phyloP scores from a whole-genome alignment of 139 green algal species.

The Tetradesmus lagerheimii region DNA sequence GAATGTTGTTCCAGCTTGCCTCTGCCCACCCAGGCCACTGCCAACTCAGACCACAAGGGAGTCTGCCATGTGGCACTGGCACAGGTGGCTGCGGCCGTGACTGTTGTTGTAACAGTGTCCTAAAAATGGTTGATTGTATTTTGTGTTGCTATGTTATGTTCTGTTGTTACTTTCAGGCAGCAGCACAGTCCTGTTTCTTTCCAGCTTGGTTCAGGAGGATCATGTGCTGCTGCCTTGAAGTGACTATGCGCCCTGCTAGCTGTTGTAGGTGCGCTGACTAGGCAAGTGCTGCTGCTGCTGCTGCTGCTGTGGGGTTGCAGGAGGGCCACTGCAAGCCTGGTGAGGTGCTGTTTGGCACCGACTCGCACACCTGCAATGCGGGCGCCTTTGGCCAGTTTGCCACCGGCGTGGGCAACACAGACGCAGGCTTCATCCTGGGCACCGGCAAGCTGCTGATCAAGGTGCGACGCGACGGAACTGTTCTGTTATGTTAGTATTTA shows the following conservation, averaged over 20 bases:
- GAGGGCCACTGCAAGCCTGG: slow-evolving; percentile 89
- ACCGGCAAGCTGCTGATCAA: slow-evolving; percentile 98
- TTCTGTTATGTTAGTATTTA: background rate
- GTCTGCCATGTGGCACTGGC: slow-evolving; percentile 3
- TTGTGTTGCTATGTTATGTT: no score
- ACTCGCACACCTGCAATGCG: slow-evolving; percentile 98
- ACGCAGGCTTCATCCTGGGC: slow-evolving; percentile 97
- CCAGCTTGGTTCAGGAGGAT: no score
- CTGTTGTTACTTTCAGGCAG: no score
- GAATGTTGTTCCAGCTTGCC: no score
- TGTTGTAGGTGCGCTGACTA: background rate
- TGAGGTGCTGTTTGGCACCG: slow-evolving; percentile 98
- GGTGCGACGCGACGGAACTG: slow-evolving; percentile 56
- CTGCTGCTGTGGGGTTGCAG: slow-evolving; percentile 53
- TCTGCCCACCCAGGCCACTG: no score
- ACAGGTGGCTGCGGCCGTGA: background rate
- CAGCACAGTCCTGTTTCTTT: background rate
- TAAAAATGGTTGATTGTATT: background rate
- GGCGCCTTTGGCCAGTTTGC: slow-evolving; percentile 98
- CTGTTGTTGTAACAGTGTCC: background rate
- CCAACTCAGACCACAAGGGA: background rate
- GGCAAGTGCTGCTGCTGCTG: background rate
- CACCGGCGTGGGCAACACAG: slow-evolving; percentile 96
- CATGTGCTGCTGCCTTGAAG: no score
- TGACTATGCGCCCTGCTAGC: no score